Conservation (phyloP, 257 asterid genomes). For the Rehmannia glutinosa region DNA sequence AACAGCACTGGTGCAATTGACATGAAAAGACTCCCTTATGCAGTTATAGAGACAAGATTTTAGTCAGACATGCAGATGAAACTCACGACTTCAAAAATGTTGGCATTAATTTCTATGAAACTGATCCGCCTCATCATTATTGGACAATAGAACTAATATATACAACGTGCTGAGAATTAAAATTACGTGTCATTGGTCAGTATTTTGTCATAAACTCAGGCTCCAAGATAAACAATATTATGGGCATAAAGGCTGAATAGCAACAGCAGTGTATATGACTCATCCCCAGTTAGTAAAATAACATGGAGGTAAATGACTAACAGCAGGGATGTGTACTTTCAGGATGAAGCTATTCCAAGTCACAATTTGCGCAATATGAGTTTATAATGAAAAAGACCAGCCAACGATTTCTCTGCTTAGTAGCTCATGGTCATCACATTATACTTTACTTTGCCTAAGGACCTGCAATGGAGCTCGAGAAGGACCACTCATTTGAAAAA, state of each 20-base stretch:
- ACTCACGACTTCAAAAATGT: background rate
- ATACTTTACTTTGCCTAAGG: background rate
- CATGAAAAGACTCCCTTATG: background rate
- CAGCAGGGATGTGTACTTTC: background rate
- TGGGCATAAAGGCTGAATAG: background rate
- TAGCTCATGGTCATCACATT: background rate
- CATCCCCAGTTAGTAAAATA: too few species aligned
- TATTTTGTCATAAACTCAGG: background rate
- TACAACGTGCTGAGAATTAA: too few species aligned
- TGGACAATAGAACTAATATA: background rate
- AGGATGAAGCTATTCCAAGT: background rate
- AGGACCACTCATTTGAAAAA: too few species aligned
- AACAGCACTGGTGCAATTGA: background rate
- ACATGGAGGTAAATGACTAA: too few species aligned
- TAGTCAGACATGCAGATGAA: conserved; percentile 6
- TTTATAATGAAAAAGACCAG: background rate
- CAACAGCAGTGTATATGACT: background rate
- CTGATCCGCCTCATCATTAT: background rate
- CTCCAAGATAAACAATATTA: conserved; percentile 1
- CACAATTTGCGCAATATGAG: background rate
- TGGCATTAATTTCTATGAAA: too few species aligned
- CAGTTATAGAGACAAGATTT: background rate
- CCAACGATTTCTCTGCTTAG: conserved; percentile 1
- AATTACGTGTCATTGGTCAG: background rate
- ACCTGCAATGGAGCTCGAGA: background rate